A percentile compares a stretch with the other conserved stretches of the same genome.
These are phyloP conservation scores for Fusarium graminum DNA, from an alignment of 2,329 filamentous ascomycete species.

Conservation along the genomic window DNA sequence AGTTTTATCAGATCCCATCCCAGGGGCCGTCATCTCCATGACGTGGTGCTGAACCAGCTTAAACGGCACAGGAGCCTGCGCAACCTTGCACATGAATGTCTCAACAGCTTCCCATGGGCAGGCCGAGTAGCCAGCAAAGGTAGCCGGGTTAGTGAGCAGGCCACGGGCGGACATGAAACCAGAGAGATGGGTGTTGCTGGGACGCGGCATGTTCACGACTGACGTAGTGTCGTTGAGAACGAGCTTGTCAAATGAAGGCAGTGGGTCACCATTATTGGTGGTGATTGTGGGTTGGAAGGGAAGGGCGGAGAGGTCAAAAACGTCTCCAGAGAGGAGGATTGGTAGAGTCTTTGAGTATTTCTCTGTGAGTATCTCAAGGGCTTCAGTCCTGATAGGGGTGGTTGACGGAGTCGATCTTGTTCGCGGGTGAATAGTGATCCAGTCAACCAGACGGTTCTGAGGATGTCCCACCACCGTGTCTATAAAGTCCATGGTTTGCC, in stretches of 20 bases:
- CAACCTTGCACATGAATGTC: constrained; percentile 70
- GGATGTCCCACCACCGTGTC: constrained; percentile 69
- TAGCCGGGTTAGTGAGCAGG: constrained; percentile 74
- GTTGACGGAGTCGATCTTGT: constrained; percentile 71
- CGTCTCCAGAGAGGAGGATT: constrained; percentile 76
- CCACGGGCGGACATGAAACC: constrained; percentile 80
- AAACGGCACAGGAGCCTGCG: constrained; percentile 70
- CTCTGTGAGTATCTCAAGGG: constrained; percentile 67
- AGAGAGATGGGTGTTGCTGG: constrained; percentile 63
- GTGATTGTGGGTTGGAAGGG: constrained; percentile 56
- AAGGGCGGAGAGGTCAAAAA: constrained; percentile 68
- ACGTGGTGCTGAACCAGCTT: constrained; percentile 76
- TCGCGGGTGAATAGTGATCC: constrained; percentile 78
- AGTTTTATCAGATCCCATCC: constrained; percentile 65
- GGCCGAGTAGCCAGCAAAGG: constrained; percentile 69
- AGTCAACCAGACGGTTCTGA: constrained; percentile 69
- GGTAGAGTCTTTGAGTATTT: constrained; percentile 69
- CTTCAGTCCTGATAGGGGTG: constrained; percentile 71
- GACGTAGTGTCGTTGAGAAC: constrained; percentile 43
- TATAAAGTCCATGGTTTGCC: constrained; percentile 72
- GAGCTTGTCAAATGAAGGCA: constrained; percentile 48
- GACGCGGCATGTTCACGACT: constrained; percentile 41
- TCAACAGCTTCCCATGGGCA: constrained; percentile 75
- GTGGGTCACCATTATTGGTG: constrained; percentile 42
- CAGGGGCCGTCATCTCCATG: constrained; percentile 73